Base-by-base conservation (phyloP, 2,329 filamentous ascomycete species). In the Trichoderma sp. region DNA sequence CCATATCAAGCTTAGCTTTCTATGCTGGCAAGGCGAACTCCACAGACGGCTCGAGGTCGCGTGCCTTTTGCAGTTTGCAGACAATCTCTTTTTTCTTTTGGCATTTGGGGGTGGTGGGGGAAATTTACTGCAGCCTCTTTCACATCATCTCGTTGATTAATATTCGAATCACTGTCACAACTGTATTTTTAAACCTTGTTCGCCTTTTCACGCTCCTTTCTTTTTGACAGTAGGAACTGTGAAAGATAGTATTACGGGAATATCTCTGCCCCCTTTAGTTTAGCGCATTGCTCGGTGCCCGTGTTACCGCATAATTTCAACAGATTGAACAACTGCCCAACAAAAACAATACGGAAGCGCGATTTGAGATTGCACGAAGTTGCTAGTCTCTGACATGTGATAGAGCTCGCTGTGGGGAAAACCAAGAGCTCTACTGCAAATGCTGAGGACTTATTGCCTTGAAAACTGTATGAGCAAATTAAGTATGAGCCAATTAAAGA, bases 351-450 rank as follows among this genome's bases (percentile, higher is more conserved):
- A 49, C 53, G 31, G 35, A 59, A 13, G 33, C 53, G 55, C 57
- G 40, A 47, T 16, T 14, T 31, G 40, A 13, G 24, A 19, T 16
- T 52, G 19, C 40, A 24, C 47, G 21, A 11, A 35, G 27, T 4
- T 52, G 27, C n/a, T 27, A 35, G 29, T 56, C 33, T 58, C 57
- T 68, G 37, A 49, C 65, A 60, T 68, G 65, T 68, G 65, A 68
- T 21, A 21, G n/a, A 13, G 61, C 8, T 4, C 29, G 27, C 24
- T 40, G 61, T 35, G 61, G 61, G 49, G 61, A 64, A 64, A 35
- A 27, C 13, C 13, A 35, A 52, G 21, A n/a, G n/a, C 40, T n/a
- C 14, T 6, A 10, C 33, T 27, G 11, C n/a, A 5, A 19, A 56
- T 33, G 10, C 16, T 27, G 27, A 27, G 4, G 27, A 27, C 27